Base-by-base conservation (phyloP, 140 eudicot species). In the Erigeron philadelphicus region DNA sequence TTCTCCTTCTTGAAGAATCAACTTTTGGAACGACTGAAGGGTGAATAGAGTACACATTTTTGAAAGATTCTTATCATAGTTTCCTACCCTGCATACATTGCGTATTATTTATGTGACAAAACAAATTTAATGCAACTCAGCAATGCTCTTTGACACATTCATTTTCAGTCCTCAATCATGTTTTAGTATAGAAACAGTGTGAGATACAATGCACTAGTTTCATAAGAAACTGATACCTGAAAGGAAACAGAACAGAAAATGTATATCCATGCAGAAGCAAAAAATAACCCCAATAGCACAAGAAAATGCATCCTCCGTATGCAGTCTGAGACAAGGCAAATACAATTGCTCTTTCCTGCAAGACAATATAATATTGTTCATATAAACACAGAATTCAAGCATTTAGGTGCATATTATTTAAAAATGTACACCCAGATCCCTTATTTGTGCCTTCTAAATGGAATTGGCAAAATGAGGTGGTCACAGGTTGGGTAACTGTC, bases 1-100 rank as follows among this genome's bases (percentile, higher is more conserved):
- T 81, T 93, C 98, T 70, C 98, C 98, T 89, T 93, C 98, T 80
- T 93, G 98, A 77, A 89, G 98, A 57, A 93, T 78, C 80, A 93
- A 70, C 74, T 93, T 93, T 54, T 89, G 88, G 76, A 89, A 77
- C 25, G 96, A 93, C 76, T 93, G 96, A 63, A 86, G 68, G 61
- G 98, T 93, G 72, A 93, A 93, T 72, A 86, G 68, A 67, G 75
- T 78, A 64, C 86, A 84, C 98, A 93, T 84, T 61, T 83, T 81
- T 49, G 81, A 83, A 8, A 93, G 94, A 49, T 86, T 87, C 68
- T 73, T 80, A 76, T 93, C 98, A 55, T 68, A 56, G 50, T 56
- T 74, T 63, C 90, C 87, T 56, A 80, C 67, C 65, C 98, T 93
- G 94, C 25, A 58, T 58, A 75, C 56, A 50, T 6, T 65, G 3